Conservation (phyloP, 192 early-diverging fungal genomes). For the Geranomyces variabilis region DNA sequence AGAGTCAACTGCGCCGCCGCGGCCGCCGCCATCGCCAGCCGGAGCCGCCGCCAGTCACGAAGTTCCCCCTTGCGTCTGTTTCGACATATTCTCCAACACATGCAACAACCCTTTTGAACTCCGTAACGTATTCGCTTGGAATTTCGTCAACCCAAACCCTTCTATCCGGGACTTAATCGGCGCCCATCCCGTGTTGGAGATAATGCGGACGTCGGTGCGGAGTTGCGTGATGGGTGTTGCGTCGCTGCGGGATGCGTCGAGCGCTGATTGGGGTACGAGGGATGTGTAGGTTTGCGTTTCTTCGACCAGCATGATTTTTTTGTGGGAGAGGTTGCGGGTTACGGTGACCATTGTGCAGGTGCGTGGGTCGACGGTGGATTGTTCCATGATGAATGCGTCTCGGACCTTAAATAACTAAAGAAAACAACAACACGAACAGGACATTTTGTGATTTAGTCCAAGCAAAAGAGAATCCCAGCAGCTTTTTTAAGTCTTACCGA, state of each 20-base stretch:
- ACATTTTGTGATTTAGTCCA: too few species aligned
- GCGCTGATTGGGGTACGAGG: neutral
- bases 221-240: slow-evolving; percentile 58
- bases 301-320: slow-evolving; percentile 88
- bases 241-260: neutral
- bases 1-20: too few species aligned
- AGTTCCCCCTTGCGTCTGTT: slow-evolving; percentile 5
- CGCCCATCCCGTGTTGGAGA: slow-evolving; percentile 85
- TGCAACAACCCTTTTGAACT: slow-evolving; percentile 52
- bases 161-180: slow-evolving; percentile 80
- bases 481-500: slow-evolving; percentile 22
- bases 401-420: slow-evolving; percentile 76
- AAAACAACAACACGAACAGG: too few species aligned
- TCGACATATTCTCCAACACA: slow-evolving; percentile 45
- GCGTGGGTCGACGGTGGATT: slow-evolving; percentile 79
- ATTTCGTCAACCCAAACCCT: slow-evolving; percentile 82
- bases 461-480: neutral
- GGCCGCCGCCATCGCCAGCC: too few species aligned
- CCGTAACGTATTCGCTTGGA: slow-evolving; percentile 76
- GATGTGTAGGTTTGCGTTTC: slow-evolving; percentile 72
- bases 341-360: slow-evolving; percentile 77
- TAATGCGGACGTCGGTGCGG: slow-evolving; percentile 81
- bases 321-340: slow-evolving; percentile 91
- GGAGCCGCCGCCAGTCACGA: neutral
- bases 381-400: slow-evolving; percentile 91